Conservation (phyloP, 176 grass and related monocot genomes). For the Eremochloa ophiuroides region DNA sequence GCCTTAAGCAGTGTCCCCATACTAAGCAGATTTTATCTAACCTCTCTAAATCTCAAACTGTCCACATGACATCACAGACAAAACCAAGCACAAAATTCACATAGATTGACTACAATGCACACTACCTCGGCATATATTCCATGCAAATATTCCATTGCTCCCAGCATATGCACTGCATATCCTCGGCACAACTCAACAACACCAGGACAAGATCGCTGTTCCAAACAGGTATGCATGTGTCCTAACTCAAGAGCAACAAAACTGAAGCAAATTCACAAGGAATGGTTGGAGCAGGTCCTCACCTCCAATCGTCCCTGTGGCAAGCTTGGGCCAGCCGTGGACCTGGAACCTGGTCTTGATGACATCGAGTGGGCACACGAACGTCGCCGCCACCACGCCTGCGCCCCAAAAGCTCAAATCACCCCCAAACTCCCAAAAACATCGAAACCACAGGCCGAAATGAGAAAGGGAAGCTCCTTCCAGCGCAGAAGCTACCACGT, state of each 20-base stretch:
- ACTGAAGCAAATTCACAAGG: not conserved
- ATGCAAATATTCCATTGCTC: not conserved
- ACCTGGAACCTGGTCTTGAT: slow-evolving; percentile 99
- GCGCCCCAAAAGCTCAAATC: not conserved
- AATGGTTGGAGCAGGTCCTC: not conserved
- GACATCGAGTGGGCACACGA: slow-evolving; percentile 97
- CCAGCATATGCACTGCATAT: not conserved
- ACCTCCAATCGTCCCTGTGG: slow-evolving; percentile 47
- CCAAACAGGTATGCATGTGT: not conserved
- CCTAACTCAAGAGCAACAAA: not conserved
- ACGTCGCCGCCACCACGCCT: slow-evolving; percentile 88
- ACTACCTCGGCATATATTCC: not conserved
- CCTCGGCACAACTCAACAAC: not conserved
- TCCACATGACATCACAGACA: not conserved
- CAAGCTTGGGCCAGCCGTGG: slow-evolving; percentile 60
- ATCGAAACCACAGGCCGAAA: not conserved
- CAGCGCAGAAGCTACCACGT: not conserved
- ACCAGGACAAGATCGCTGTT: not conserved
- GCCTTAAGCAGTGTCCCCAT: not conserved
- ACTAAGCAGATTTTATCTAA: not conserved
- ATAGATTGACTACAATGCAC: not conserved
- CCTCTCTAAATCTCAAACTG: not conserved
- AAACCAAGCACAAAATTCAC: not conserved
- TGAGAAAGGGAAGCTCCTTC: not conserved
- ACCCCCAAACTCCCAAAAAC: not conserved